Base-by-base conservation (phyloP, 208 protist species). In the Leishmania martiniquensis region DNA sequence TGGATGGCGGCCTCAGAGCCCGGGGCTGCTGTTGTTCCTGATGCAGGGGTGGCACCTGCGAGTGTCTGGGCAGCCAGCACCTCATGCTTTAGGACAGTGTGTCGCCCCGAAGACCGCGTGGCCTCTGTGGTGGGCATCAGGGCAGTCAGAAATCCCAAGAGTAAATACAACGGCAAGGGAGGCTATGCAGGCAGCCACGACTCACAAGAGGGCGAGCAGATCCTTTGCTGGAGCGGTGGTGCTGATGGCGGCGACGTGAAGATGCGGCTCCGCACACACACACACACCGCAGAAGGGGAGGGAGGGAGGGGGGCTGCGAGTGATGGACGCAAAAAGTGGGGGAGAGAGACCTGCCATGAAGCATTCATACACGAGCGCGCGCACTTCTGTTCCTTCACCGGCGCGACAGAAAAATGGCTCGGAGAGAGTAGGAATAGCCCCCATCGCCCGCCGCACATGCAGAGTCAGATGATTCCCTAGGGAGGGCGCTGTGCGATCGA, bases 71-170 rank as follows among this genome's bases (percentile, higher is more conserved):
- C 12, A 22, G 51, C 42, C 25, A 66, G 72, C 7, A 17, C 71
- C 44, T 45, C 72, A 72, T 69, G 75, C 6, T 62, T 47, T 32
- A 51, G 52, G 17, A 74, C 70, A 29, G 78, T 74, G 34, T 65
- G 55, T 7, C 65, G 54, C 20, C 66, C 72, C 60, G 78, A 72
- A n/a, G 72, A 72, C 47, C 72, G 72, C 37, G 66, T 42, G 2
- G 22, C 42, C 42, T 68, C 57, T 4, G 12, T 62, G 15, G 52
- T 44, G 42, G 34, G 39, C 59, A 62, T 73, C 54, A 68, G 13
- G 1, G 65, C 6, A 69, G 65, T n/a, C 39, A 69, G 39, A 29
- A 69, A 29, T 32, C 12, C 25, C 12, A 22, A 29, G 13, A 17
- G 54, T 34, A 66, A 44, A 10, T 3, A 51, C 42, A 34, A 75